Evolutionary conservation across 2,329 filamentous ascomycete genomes (phyloP).

Genomic region (Sporothrix protearum): DNA sequence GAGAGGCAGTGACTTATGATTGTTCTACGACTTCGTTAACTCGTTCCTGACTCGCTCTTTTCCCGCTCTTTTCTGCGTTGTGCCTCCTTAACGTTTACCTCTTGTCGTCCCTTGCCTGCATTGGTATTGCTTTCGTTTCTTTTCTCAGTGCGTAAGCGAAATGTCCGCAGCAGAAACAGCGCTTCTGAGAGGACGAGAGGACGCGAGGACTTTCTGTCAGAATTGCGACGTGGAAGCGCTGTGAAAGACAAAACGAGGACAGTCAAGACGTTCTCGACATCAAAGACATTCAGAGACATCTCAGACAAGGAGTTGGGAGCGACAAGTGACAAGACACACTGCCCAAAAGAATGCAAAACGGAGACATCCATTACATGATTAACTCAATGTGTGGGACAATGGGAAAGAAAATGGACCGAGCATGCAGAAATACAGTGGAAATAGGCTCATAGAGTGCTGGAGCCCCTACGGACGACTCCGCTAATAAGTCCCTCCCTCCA

Average conservation of each 20-base stretch:
- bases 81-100: background rate
- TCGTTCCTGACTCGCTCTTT: background rate
- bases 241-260: background rate
- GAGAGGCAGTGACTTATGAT: background rate
- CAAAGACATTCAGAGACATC: constrained; percentile 9
- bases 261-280: background rate
- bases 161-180: background rate
- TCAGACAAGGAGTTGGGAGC: background rate
- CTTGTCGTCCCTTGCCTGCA: background rate
- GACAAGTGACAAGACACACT: background rate
- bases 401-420: background rate
- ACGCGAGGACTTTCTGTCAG: background rate
- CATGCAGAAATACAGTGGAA: background rate
- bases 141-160: background rate
- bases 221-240: background rate
- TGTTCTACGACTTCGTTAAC: background rate
- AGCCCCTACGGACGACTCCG: no score
- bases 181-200: background rate
- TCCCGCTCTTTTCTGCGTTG: background rate
- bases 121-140: background rate
- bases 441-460: no score
- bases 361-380: constrained; percentile 12
- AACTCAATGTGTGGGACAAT: background rate
- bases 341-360: background rate
- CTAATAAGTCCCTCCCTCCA: no score